These are phyloP conservation scores for Pythium aquatile DNA, from an alignment of 352 stramenopile species.

Conservation along the genomic window DNA sequence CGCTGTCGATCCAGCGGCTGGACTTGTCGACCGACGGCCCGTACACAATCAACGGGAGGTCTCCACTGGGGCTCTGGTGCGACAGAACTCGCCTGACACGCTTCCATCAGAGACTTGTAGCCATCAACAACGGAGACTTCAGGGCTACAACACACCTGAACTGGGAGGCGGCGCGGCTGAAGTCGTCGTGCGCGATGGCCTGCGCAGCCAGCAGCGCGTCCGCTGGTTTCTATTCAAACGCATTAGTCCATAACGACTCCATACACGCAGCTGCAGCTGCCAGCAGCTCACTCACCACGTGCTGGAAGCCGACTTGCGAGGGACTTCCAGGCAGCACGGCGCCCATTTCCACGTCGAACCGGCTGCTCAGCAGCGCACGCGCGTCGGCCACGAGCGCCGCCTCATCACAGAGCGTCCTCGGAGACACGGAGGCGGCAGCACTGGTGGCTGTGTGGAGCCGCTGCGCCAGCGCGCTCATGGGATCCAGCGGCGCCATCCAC, in stretches of 20 bases:
- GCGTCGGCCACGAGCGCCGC: slow-evolving; percentile 46
- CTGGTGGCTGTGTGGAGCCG: slow-evolving; percentile 1
- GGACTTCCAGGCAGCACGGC: slow-evolving; percentile 52
- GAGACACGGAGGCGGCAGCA: background rate
- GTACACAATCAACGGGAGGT: slow-evolving; percentile 75
- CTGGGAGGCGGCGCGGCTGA: slow-evolving; percentile 50
- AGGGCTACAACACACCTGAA: slow-evolving; percentile 43
- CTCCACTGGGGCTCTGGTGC: slow-evolving; percentile 53
- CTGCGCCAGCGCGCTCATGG: slow-evolving; percentile 1
- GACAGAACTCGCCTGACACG: slow-evolving; percentile 44
- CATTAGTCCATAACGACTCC: background rate
- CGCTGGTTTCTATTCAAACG: slow-evolving; percentile 49
- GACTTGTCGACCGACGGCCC: slow-evolving; percentile 57
- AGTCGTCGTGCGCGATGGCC: slow-evolving; percentile 78
- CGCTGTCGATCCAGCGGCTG: slow-evolving; percentile 52
- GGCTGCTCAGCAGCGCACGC: slow-evolving; percentile 32
- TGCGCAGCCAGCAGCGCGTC: slow-evolving; percentile 79
- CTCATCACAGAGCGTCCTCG: slow-evolving; percentile 39
- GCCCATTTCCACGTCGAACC: slow-evolving; percentile 70
- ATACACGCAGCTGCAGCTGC: background rate
- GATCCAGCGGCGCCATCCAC: slow-evolving; percentile 11
- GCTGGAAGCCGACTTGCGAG: slow-evolving; percentile 66
- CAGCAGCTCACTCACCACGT: slow-evolving; percentile 48
- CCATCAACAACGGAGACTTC: background rate
- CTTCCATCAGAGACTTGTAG: background rate